These are phyloP conservation scores for Ophioceras dolichostomum DNA, from an alignment of 2,329 filamentous ascomycete species.

Conservation along the genomic window DNA sequence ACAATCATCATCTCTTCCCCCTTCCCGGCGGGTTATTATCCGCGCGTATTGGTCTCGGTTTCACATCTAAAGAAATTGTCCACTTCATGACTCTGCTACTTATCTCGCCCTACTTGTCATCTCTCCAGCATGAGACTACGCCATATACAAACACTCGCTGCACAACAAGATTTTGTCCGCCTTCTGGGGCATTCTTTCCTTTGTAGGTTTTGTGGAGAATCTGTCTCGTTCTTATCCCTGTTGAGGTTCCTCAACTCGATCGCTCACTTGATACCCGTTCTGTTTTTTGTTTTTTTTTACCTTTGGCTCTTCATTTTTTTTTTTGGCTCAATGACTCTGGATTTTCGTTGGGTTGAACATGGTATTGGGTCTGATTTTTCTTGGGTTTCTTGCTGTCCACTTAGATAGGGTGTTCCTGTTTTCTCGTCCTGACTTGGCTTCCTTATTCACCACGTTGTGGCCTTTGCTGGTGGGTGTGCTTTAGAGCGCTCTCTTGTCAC, in stretches of 20 bases:
- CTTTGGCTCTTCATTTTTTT: neutral
- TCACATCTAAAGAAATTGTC: neutral
- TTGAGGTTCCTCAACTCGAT: neutral
- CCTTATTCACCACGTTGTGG: neutral
- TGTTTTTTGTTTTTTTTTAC: conserved; percentile 1
- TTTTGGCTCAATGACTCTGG: neutral
- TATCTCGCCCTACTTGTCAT: neutral
- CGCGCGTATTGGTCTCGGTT: neutral
- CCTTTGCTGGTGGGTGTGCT: no score
- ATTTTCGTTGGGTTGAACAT: conserved; percentile 1
- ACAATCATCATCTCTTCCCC: no score
- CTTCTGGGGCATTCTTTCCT: neutral
- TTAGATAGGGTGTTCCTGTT: neutral
- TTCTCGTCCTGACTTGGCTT: neutral
- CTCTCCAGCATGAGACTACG: neutral
- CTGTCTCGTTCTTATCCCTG: conserved; percentile 1
- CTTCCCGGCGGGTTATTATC: no score
- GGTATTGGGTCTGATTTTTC: neutral
- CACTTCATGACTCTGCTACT: neutral
- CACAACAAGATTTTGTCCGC: neutral
- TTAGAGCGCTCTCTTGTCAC: no score
- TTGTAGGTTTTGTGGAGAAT: neutral
- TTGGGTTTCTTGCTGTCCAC: neutral
- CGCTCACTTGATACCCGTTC: conserved; percentile 1
- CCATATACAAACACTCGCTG: neutral